Evolutionary conservation across 75 land plant species (phyloP).

Genomic region (Azolla pinnata): DNA sequence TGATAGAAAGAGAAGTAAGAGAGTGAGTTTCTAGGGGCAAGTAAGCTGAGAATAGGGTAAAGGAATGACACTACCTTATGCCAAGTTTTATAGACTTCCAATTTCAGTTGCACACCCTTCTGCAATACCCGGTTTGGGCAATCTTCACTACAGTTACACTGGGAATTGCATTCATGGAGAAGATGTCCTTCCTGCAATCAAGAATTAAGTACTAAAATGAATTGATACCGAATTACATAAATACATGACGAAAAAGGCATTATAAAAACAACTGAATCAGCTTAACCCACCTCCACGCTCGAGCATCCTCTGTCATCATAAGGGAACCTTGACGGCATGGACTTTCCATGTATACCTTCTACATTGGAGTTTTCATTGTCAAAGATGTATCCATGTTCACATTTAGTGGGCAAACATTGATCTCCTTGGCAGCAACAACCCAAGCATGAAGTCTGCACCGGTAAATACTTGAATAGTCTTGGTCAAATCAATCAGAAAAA

Average conservation of each 20-base stretch:
- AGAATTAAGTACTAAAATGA: too few species aligned
- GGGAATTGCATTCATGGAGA: slow-evolving; percentile 89
- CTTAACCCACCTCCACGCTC: slow-evolving; percentile 54
- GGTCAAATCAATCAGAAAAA: too few species aligned
- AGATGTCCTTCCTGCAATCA: slow-evolving; percentile 72
- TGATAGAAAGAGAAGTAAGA: too few species aligned
- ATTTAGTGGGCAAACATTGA: slow-evolving; percentile 46
- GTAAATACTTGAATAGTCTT: too few species aligned
- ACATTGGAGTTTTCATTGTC: slow-evolving; percentile 85
- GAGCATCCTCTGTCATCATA: slow-evolving; percentile 68
- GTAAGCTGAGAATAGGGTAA: too few species aligned
- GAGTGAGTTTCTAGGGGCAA: too few species aligned
- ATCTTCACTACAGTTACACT: slow-evolving; percentile 50
- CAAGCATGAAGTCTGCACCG: slow-evolving; percentile 60
- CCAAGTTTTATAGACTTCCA: slow-evolving; percentile 81
- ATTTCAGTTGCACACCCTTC: slow-evolving; percentile 72
- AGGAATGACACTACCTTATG: too few species aligned
- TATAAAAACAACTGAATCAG: too few species aligned
- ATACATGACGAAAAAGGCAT: too few species aligned
- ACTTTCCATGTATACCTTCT: slow-evolving; percentile 58
- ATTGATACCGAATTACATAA: too few species aligned
- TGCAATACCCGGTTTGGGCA: slow-evolving; percentile 89
- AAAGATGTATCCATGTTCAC: slow-evolving; percentile 90
- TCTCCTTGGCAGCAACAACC: slow-evolving; percentile 58
- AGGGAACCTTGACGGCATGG: slow-evolving; percentile 78